Conservation (phyloP, 768 basidiomycete species). For the Lepiota brunneoincarnata region DNA sequence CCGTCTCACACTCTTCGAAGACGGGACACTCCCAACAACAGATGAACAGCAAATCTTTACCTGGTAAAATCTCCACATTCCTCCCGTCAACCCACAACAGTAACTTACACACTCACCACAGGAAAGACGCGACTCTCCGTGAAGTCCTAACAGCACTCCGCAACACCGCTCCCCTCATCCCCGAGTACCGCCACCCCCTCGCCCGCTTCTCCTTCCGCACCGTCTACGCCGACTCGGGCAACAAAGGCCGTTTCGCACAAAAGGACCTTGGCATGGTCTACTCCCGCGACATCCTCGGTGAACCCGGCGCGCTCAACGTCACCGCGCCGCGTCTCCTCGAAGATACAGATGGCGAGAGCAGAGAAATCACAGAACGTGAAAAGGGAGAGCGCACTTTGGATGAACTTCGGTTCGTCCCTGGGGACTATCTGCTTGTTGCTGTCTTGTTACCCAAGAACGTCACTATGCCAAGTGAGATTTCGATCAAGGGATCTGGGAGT, state of each 20-base stretch:
- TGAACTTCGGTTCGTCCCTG: conserved; percentile 76
- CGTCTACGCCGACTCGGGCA: conserved; percentile 71
- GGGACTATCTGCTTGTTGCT: conserved; percentile 76
- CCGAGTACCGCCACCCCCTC: conserved; percentile 79
- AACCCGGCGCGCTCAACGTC: conserved; percentile 59
- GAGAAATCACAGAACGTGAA: conserved; percentile 31
- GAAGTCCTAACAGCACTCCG: conserved; percentile 80
- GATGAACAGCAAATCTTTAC: conserved; percentile 84
- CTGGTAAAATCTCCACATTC: conserved; percentile 46
- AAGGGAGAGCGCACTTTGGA: conserved; percentile 73
- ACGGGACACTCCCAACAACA: conserved; percentile 69
- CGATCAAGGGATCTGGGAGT: conserved; percentile 48
- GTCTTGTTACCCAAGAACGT: conserved; percentile 72
- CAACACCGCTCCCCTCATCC: conserved; percentile 60
- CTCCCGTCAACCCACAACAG: neutral
- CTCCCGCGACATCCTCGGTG: conserved; percentile 82
- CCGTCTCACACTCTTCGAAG: conserved; percentile 70
- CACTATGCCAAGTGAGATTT: conserved; percentile 46
- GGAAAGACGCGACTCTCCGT: conserved; percentile 81
- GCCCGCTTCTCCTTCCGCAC: conserved; percentile 81
- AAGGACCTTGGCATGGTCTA: conserved; percentile 83
- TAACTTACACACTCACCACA: conserved; percentile 23
- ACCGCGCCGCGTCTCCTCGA: conserved; percentile 62
- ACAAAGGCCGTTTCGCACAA: conserved; percentile 67
- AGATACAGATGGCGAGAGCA: conserved; percentile 30